Evolutionary conservation across 1,284 basidiomycete species (phyloP).

Genomic region (Sanghuangporus baumii): DNA sequence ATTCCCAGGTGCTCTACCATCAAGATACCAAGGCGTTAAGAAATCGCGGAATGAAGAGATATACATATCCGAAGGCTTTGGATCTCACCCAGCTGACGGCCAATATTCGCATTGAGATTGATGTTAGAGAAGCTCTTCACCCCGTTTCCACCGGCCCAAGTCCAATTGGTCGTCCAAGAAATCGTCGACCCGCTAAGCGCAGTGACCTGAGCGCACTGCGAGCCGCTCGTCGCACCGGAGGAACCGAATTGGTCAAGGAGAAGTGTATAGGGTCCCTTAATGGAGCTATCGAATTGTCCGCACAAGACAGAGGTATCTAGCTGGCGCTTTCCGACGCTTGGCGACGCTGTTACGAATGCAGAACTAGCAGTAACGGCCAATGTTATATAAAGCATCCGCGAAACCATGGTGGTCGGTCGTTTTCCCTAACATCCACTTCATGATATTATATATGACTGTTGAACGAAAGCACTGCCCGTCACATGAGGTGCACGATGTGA

Average conservation of each 20-base stretch:
- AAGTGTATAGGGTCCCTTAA: conserved; percentile 41
- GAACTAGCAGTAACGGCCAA: background rate
- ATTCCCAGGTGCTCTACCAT: conserved; percentile 36
- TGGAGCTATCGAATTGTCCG: conserved; percentile 47
- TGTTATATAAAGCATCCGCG: background rate
- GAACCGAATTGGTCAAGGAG: conserved; percentile 49
- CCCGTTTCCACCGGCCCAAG: conserved; percentile 44
- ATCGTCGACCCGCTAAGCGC: conserved; percentile 41
- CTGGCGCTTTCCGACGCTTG: background rate
- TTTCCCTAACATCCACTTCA: background rate
- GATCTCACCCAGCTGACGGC: conserved; percentile 49
- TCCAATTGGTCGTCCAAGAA: conserved; percentile 49
- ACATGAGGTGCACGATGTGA: background rate
- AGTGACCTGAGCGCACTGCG: conserved; percentile 45
- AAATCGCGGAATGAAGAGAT: conserved; percentile 15
- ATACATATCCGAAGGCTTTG: conserved; percentile 45
- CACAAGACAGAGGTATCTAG: conserved; percentile 30
- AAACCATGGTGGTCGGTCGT: background rate
- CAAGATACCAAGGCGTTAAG: background rate
- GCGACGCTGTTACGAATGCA: background rate
- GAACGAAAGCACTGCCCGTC: no score
- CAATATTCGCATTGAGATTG: conserved; percentile 43
- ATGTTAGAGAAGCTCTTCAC: conserved; percentile 63
- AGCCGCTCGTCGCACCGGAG: conserved; percentile 37
- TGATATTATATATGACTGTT: background rate